Conservation (phyloP, 108 stramenopile genomes). For the Cyclotella sp. region DNA sequence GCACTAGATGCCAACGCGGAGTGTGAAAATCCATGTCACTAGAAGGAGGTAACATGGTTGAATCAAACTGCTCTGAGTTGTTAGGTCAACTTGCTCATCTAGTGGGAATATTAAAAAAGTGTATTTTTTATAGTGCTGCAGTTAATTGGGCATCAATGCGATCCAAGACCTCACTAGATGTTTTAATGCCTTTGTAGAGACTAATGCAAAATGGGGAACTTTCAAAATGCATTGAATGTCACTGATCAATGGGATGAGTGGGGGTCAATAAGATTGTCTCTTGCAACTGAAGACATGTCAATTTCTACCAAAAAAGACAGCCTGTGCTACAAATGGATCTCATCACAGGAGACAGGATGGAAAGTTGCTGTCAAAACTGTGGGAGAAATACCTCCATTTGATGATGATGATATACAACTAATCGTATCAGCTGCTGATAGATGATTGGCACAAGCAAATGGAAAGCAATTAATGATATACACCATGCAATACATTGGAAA, state of each 20-base stretch:
- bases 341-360: constrained; percentile 3
- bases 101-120: constrained; percentile 33
- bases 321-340: constrained; percentile 38
- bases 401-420: constrained; percentile 35
- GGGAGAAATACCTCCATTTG: constrained; percentile 31
- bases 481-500: constrained; percentile 54
- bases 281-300: constrained; percentile 32
- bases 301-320: constrained; percentile 6
- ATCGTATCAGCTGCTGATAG: constrained; percentile 42
- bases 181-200: constrained; percentile 38
- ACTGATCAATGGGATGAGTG: constrained; percentile 49
- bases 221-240: constrained; percentile 31
- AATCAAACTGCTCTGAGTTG: not conserved
- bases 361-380: constrained; percentile 36
- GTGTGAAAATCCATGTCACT: constrained; percentile 18
- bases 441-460: constrained; percentile 42
- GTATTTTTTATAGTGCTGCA: constrained; percentile 27
- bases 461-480: constrained; percentile 36
- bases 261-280: constrained; percentile 33
- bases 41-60: constrained; percentile 3
- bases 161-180: constrained; percentile 44
- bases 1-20: constrained; percentile 39
- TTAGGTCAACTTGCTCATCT: constrained; percentile 10
- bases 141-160: constrained; percentile 43
- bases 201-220: constrained; percentile 42